Percentiles rank a stretch among this genome's conserved stretches.
These are phyloP conservation scores for Hordeum pubiflorum DNA, from an alignment of 202 grass and related monocot genomes.

Conservation along the genomic window DNA sequence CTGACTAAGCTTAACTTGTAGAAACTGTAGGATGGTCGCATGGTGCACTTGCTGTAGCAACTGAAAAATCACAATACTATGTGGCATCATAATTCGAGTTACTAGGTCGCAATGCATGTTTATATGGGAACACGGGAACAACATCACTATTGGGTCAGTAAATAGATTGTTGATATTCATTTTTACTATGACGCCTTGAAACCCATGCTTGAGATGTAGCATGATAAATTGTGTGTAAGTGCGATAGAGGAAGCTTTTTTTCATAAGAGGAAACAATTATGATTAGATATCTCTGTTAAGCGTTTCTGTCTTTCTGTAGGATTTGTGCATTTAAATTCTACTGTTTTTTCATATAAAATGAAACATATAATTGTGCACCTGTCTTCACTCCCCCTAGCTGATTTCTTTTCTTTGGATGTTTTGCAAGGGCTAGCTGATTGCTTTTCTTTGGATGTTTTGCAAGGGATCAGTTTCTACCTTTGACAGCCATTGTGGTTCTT, in stretches of 20 bases:
- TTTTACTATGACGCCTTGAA: neutral
- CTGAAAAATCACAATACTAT: neutral
- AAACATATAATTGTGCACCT: neutral
- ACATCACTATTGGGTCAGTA: neutral
- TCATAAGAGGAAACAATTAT: neutral
- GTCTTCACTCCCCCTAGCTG: neutral
- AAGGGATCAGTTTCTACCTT: constrained; percentile 16
- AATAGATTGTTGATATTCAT: neutral
- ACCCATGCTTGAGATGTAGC: neutral
- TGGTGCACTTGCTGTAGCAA: neutral
- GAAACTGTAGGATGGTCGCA: neutral
- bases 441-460: too few relatives aligned
- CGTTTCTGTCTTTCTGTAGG: neutral
- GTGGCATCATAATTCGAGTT: too few relatives aligned
- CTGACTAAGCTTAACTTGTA: neutral
- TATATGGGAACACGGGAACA: neutral
- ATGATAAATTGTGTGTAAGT: neutral
- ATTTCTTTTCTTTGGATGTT: constrained; percentile 21
- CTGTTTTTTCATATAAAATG: neutral
- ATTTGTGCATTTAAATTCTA: neutral
- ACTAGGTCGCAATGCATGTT: neutral
- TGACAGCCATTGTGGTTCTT: constrained; percentile 30
- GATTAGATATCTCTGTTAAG: neutral
- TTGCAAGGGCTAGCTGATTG: too few relatives aligned
- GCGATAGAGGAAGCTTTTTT: neutral